Conservation (phyloP, 768 basidiomycete species). For the Mycena rosella region DNA sequence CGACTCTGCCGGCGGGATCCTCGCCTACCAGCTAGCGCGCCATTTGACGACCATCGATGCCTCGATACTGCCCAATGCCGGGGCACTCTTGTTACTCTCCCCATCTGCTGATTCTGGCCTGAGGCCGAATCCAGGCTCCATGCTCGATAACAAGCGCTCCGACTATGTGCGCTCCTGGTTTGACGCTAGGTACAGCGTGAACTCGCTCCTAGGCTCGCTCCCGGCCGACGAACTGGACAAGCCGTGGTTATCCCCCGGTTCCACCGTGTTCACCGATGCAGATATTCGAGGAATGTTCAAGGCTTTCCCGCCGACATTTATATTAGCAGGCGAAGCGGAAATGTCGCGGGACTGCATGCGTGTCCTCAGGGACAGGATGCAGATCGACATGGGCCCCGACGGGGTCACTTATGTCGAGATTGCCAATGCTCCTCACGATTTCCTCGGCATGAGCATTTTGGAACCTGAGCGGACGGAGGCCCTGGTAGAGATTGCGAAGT, state of each 20-base stretch:
- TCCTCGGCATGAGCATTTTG: slow-evolving; percentile 13
- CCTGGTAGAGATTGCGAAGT: slow-evolving; percentile 7
- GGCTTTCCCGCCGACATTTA: slow-evolving; percentile 52
- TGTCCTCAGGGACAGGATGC: slow-evolving; percentile 45
- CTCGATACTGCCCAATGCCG: slow-evolving; percentile 37
- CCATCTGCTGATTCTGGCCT: slow-evolving; percentile 41
- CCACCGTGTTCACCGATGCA: slow-evolving; percentile 15
- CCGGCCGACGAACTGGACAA: slow-evolving; percentile 22
- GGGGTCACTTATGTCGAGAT: slow-evolving; percentile 42
- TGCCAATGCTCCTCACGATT: slow-evolving; percentile 48
- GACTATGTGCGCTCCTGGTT: slow-evolving; percentile 22
- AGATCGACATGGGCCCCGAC: slow-evolving; percentile 45
- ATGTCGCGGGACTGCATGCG: slow-evolving; percentile 45
- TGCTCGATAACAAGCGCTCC: slow-evolving; percentile 21
- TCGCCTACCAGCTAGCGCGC: slow-evolving; percentile 55
- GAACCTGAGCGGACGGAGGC: slow-evolving; percentile 23
- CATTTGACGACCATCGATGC: slow-evolving; percentile 43
- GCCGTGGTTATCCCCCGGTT: slow-evolving; percentile 32
- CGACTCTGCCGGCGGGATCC: slow-evolving; percentile 68
- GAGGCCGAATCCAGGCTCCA: slow-evolving; percentile 16
- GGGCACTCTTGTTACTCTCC: slow-evolving; percentile 51
- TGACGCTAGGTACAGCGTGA: slow-evolving; percentile 1
- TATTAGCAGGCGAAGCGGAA: slow-evolving; percentile 50
- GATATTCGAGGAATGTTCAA: slow-evolving; percentile 21
- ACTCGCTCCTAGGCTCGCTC: slow-evolving; percentile 24